Conservation (phyloP, 164 flowering plant species). For the Umbellularia californica region DNA sequence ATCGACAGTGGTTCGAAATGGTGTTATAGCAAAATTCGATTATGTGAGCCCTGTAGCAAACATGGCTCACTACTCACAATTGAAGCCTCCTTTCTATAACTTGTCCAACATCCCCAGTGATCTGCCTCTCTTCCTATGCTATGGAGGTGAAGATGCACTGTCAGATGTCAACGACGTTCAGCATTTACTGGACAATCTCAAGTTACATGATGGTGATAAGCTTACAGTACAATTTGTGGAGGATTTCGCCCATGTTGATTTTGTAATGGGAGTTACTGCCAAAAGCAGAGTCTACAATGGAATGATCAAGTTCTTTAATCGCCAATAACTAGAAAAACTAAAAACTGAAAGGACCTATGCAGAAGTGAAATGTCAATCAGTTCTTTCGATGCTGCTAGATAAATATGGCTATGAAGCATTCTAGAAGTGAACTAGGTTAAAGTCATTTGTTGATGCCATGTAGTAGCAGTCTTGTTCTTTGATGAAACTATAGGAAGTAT, state of each 20-base stretch:
- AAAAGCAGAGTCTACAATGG: slow-evolving; percentile 49
- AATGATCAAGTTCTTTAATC: slow-evolving; percentile 45
- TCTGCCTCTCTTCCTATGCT: slow-evolving; percentile 63
- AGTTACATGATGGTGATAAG: slow-evolving; percentile 57
- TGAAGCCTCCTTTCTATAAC: slow-evolving; percentile 50
- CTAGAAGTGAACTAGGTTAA: no score
- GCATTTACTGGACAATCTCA: slow-evolving; percentile 40
- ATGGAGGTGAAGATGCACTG: slow-evolving; percentile 65
- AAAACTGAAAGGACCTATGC: no score
- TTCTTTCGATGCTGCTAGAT: no score
- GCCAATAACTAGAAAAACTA: slow-evolving; percentile 7
- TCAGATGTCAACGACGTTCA: slow-evolving; percentile 51
- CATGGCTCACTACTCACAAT: slow-evolving; percentile 43
- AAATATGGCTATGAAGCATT: no score
- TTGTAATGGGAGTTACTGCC: slow-evolving; percentile 56
- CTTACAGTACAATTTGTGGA: slow-evolving; percentile 45
- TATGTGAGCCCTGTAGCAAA: slow-evolving; percentile 34
- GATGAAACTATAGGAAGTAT: not conserved
- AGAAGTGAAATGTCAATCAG: no score
- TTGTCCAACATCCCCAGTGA: slow-evolving; percentile 54
- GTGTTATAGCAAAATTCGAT: slow-evolving; percentile 44
- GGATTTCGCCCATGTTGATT: slow-evolving; percentile 64
- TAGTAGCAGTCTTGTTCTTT: no score
- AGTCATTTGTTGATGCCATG: not conserved
- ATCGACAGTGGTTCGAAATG: slow-evolving; percentile 48